These are phyloP conservation scores for Phialophora macrospora DNA, from an alignment of 2,329 filamentous ascomycete genomes.

Conservation along the genomic window DNA sequence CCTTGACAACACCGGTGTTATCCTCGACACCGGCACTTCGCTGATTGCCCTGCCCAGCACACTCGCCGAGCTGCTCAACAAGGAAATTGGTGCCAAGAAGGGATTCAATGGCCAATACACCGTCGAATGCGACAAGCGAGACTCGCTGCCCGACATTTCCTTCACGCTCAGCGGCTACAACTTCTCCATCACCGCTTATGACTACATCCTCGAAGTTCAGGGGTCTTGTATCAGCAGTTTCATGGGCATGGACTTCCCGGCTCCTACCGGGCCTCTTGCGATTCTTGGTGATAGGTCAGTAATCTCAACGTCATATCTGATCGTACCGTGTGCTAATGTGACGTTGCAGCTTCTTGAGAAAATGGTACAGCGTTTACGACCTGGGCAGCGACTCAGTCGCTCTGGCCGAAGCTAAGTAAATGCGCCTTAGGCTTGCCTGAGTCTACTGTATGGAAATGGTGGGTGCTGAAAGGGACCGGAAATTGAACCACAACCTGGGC, in stretches of 20 bases:
- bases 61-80: constrained; percentile 93
- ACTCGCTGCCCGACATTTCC: constrained; percentile 83
- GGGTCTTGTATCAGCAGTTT: constrained; percentile 97
- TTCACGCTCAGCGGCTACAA: constrained; percentile 90
- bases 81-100: constrained; percentile 98
- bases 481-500: constrained; percentile 7
- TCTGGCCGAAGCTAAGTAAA: constrained; percentile 80
- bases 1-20: constrained; percentile 91
- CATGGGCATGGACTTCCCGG: constrained; percentile 92
- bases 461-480: neutral
- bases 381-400: constrained; percentile 86
- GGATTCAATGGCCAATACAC: constrained; percentile 96
- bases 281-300: constrained; percentile 80
- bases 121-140: constrained; percentile 83
- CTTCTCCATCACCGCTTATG: constrained; percentile 84
- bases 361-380: constrained; percentile 71
- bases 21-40: constrained; percentile 97
- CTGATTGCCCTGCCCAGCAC: constrained; percentile 91
- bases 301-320: constrained; percentile 58
- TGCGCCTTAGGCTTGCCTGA: neutral
- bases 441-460: neutral
- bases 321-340: constrained; percentile 31
- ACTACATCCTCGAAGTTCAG: constrained; percentile 95
- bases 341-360: constrained; percentile 58
- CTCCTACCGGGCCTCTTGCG: constrained; percentile 85